Conservation (phyloP, 148 eudicot genomes). For the Nepenthes mirabilis region DNA sequence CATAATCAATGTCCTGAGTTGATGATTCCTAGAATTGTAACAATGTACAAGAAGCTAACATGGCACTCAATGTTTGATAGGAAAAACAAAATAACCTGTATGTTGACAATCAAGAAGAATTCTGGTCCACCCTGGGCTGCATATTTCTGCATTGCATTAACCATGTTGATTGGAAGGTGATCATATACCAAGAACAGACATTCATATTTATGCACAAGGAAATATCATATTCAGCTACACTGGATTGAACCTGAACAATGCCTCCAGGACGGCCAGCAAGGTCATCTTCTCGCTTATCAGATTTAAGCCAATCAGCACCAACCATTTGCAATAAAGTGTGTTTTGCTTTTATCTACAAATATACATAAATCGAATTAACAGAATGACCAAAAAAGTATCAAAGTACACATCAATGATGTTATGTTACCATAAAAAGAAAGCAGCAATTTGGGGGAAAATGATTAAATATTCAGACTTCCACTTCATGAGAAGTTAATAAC, state of each 20-base stretch:
- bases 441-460: too few relatives aligned
- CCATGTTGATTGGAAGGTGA: neutral
- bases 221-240: neutral
- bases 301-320: conserved; percentile 57
- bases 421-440: too few relatives aligned
- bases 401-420: too few relatives aligned
- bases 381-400: too few relatives aligned
- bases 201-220: neutral
- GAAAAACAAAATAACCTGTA: conserved; percentile 30
- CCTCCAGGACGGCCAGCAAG: conserved; percentile 48
- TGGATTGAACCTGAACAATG: conserved; percentile 39
- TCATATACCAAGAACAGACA: neutral
- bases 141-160: conserved; percentile 33
- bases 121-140: conserved; percentile 58
- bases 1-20: too few relatives aligned
- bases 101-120: conserved; percentile 53
- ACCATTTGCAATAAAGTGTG: conserved; percentile 39
- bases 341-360: conserved; percentile 39
- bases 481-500: too few relatives aligned
- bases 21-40: too few relatives aligned
- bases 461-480: too few relatives aligned
- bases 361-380: neutral
- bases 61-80: neutral
- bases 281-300: conserved; percentile 56
- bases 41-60: too few relatives aligned